Evolutionary conservation across 2,329 filamentous ascomycete species (phyloP).

Genomic region (Biscogniauxia marginata): DNA sequence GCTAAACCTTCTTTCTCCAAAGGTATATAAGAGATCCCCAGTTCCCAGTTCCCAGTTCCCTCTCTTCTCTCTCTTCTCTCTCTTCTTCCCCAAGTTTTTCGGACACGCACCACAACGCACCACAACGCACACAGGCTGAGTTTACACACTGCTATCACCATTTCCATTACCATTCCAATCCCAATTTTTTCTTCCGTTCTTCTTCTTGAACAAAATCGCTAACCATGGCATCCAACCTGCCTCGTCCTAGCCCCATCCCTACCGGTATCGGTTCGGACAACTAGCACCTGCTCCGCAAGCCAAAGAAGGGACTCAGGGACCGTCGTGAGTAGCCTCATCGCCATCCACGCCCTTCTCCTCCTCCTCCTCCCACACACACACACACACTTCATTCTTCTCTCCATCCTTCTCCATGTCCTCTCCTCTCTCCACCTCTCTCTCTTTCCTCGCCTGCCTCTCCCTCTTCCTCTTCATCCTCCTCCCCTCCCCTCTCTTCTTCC

Average conservation of each 20-base stretch:
- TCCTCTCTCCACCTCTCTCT: neutral
- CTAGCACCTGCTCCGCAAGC: neutral
- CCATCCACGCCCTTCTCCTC: neutral
- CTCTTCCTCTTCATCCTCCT: too few relatives aligned
- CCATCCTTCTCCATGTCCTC: neutral
- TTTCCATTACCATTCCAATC: neutral
- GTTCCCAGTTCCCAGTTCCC: neutral
- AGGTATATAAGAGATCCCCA: neutral
- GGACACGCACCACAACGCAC: neutral
- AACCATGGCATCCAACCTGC: neutral
- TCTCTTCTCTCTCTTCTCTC: neutral
- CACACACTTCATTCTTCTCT: too few relatives aligned
- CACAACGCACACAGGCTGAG: neutral
- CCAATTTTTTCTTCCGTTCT: neutral
- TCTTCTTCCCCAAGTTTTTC: neutral
- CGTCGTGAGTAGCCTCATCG: neutral
- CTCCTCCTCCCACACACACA: too few relatives aligned
- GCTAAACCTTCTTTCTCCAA: neutral
- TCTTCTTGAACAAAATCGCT: neutral
- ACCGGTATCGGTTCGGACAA: neutral
- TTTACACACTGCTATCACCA: neutral
- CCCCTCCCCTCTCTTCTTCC: too few relatives aligned
- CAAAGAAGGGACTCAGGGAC: neutral
- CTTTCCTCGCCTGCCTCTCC: too few relatives aligned
- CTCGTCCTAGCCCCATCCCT: neutral